phyloP scores from a whole-genome alignment of 768 basidiomycete genomes.

The Hygrocybe punicea region DNA sequence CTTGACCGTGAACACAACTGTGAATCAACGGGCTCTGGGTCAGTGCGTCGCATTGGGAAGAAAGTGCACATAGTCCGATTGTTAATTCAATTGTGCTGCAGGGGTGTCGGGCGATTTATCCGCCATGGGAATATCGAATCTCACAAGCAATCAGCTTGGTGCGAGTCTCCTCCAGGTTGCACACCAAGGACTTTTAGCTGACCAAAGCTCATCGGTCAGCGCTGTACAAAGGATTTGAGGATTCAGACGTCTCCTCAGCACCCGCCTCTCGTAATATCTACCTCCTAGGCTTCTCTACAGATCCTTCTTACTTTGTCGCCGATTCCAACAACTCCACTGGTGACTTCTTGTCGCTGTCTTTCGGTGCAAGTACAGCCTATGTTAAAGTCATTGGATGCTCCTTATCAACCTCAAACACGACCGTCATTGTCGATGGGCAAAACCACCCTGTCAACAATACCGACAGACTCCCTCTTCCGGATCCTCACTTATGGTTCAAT shows the following conservation, averaged over 20 bases:
- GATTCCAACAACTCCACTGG: background rate
- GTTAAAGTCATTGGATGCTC: slow-evolving; percentile 2
- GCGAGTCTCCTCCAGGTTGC: too few relatives aligned
- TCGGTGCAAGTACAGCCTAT: background rate
- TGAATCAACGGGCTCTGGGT: background rate
- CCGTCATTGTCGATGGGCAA: background rate
- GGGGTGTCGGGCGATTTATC: background rate
- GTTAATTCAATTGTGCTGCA: background rate
- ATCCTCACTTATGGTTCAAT: background rate
- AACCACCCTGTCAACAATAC: background rate
- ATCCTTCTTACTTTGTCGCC: background rate
- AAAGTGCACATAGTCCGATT: background rate
- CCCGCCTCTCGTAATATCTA: background rate
- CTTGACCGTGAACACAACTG: background rate
- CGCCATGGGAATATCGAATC: background rate
- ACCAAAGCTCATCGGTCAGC: background rate
- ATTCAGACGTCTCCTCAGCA: background rate
- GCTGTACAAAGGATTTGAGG: background rate
- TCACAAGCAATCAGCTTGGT: too few relatives aligned
- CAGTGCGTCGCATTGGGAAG: background rate
- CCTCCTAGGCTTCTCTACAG: background rate
- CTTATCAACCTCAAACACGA: background rate
- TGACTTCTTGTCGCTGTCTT: background rate
- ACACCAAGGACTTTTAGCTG: too few relatives aligned
- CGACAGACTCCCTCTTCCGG: background rate